Evolutionary conservation across 352 stramenopile genomes (phyloP), one percentile per base, ranked within the genome.

Genomic region (Peronospora destructor): DNA sequence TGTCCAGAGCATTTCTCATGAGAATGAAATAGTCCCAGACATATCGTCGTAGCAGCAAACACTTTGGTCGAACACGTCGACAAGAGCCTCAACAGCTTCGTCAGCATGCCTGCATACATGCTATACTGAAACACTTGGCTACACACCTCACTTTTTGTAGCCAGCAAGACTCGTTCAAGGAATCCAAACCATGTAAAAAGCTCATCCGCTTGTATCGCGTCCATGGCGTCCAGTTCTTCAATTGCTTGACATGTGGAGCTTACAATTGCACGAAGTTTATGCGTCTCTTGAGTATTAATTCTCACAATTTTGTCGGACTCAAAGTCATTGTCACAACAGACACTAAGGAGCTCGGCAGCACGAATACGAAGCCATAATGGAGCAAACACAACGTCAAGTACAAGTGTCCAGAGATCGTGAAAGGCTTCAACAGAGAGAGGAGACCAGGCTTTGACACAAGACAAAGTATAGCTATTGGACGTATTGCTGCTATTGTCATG

Each of bases 351-450:
- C 37, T 76, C 73, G 0, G 73, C 75, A 0, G 75, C 78, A 16
- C 69, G 73, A 32, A 89, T 59, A 2, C 75, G 78, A 26, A 87
- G 61, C 62, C 55, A 71, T 26, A 89, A 66, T 11, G 78, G 71
- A n/a, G 78, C 66, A 64, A 70, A 84, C 14, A 89, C 70, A 5
- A 83, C 78, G 56, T 89, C 75, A 14, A 87, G 61, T 38, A 89
- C 50, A 10, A 89, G 49, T 40, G 54, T 51, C 78, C 75, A 87
- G 28, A 89, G 68, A 49, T 85, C 73, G 5, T 49, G 51, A 9
- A 71, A 45, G 11, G 70, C 53, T 28, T 50, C 47, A 29, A 53
- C 38, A 40, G 64, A 53, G 7, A 62, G 53, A 12, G 51, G 53
- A 40, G 39, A 57, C 44, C 44, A 58, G 8, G 34, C 26, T 9